These are phyloP conservation scores for Triticum timopheevii DNA, from an alignment of 176 grass and related monocot species.

Conservation along the genomic window DNA sequence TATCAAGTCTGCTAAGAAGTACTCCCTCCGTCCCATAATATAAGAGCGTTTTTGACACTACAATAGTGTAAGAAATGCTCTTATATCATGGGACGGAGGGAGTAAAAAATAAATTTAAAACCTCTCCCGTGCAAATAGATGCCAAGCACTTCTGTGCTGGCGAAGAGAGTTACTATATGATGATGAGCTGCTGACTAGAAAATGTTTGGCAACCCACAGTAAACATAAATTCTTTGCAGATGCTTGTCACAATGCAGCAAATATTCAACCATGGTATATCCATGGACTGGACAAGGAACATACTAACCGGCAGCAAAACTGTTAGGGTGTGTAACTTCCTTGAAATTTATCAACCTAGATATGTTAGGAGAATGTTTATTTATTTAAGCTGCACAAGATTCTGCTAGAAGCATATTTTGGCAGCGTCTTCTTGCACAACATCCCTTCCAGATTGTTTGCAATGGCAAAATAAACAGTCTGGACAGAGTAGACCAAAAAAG, in stretches of 20 bases:
- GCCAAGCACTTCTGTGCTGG: not conserved
- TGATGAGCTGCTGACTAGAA: not conserved
- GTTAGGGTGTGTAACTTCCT: not conserved
- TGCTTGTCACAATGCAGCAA: not conserved
- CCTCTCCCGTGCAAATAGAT: not conserved
- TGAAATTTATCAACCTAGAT: not conserved
- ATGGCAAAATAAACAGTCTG: not conserved
- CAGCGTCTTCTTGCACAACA: not conserved
- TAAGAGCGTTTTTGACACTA: too few species aligned
- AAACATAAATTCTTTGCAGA: not conserved
- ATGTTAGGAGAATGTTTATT: not conserved
- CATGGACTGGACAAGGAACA: not conserved
- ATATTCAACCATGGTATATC: not conserved
- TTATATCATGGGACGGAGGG: too few species aligned
- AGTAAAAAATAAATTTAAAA: not conserved
- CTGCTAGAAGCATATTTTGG: not conserved
- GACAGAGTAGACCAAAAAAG: not conserved
- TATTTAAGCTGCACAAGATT: not conserved
- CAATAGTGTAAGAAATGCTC: too few species aligned
- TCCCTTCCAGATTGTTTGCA: not conserved
- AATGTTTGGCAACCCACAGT: not conserved
- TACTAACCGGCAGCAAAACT: not conserved
- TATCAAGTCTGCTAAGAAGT: not conserved
- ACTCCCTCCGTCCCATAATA: not conserved
- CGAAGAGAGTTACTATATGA: conserved; percentile 1